Evolutionary conservation across 2,329 filamentous ascomycete species (phyloP), one percentile per base, ranked within the genome.

Genomic region (Aureobasidium sp.): DNA sequence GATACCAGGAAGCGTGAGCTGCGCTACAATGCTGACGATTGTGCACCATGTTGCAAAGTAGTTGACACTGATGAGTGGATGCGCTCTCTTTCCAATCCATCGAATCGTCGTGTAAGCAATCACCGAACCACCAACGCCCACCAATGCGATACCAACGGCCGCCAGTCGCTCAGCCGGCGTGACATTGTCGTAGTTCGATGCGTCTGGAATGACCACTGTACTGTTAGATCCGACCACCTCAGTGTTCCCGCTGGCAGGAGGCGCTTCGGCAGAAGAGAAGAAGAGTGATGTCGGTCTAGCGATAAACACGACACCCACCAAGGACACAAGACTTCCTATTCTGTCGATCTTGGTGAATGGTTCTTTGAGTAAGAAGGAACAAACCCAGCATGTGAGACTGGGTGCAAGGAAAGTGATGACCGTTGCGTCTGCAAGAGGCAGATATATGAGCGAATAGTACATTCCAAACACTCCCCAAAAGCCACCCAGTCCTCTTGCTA

Each of bases 351-450:
- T 80, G 2, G 89, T 90, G 70, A 93, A 96, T 0, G 88, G 87
- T 67, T 96, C 90, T 57, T 85, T 83, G 62, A 87, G 81, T 41
- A 92, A 75, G 61, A 91, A 78, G 39, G 88, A 91, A 71, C 91
- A 96, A 21, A 88, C 82, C 76, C 92, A 90, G 62, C 89, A 90
- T 25, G 90, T 84, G 6, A 95, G 79, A 15, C 87, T 87, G 0
- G 92, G 92, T 0, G 88, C 84, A 6, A 96, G 80, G 71, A 96
- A 97, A 9, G 90, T 94, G 58, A 97, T 87, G 37, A 96, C 91
- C 0, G 90, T 94, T 2, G 91, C 91, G 71, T 96, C 91, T 16
- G 90, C 88, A 2, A 96, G 81, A 0, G 90, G 89, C 3, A 96
- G 82, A 68, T 95, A 95, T 70, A 89, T 82, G 62, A 89, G 76